These are phyloP conservation scores for Dictyostelium citrinum DNA, from an alignment of 78 protist genomes.

Conservation along the genomic window DNA sequence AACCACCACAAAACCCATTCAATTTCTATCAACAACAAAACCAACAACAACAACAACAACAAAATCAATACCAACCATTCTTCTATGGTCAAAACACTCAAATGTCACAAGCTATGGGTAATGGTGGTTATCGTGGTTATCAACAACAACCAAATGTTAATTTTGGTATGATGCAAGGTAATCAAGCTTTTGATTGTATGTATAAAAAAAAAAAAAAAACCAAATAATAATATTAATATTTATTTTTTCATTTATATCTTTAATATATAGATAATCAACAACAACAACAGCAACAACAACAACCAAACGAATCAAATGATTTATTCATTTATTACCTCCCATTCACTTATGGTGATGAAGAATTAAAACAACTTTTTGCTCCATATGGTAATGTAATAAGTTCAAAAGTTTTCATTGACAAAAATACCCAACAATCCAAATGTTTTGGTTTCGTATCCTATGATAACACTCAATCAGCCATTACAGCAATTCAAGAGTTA, in stretches of 20 bases:
- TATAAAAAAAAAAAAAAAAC: neutral
- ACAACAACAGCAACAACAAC: constrained; percentile 23
- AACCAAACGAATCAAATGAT: constrained; percentile 55
- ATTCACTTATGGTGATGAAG: constrained; percentile 77
- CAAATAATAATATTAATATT: neutral
- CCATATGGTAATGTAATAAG: constrained; percentile 84
- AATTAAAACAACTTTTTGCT: constrained; percentile 69
- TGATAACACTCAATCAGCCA: constrained; percentile 83
- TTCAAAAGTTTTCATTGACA: constrained; percentile 87
- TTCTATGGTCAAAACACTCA: constrained; percentile 9
- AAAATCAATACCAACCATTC: neutral
- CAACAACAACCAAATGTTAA: neutral
- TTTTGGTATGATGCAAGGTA: constrained; percentile 12
- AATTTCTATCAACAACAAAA: neutral
- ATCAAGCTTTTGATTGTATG: constrained; percentile 23
- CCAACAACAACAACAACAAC: neutral
- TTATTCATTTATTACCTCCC: constrained; percentile 91
- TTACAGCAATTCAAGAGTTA: constrained; percentile 80
- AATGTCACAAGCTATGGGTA: constrained; percentile 12
- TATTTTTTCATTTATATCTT: neutral
- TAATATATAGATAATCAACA: neutral
- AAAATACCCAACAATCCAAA: constrained; percentile 81
- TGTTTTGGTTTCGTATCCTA: constrained; percentile 91
- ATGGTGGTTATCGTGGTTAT: constrained; percentile 2
- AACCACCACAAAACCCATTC: neutral